These are phyloP conservation scores for Trichomonas gallinae DNA, from an alignment of 208 protist genomes.

Conservation along the genomic window DNA sequence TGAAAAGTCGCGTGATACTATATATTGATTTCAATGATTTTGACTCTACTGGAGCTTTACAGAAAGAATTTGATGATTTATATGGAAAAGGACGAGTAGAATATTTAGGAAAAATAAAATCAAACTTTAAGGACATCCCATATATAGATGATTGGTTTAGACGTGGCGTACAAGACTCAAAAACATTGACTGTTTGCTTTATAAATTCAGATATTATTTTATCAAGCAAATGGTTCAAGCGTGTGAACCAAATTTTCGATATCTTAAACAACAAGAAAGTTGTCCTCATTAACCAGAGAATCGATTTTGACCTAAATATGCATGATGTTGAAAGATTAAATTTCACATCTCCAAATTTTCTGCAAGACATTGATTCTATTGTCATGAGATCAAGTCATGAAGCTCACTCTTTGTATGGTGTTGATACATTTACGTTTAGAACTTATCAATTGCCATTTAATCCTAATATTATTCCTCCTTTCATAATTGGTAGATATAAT, in stretches of 20 bases:
- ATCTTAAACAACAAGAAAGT: neutral
- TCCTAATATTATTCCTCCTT: neutral
- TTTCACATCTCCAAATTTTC: neutral
- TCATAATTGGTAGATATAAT: neutral
- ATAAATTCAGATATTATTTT: neutral
- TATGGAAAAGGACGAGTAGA: neutral
- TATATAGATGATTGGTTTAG: constrained; percentile 13
- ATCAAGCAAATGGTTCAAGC: neutral
- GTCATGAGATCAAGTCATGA: neutral
- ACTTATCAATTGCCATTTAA: neutral
- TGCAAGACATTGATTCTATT: neutral
- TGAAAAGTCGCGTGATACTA: neutral
- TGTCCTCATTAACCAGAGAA: neutral
- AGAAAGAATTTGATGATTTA: neutral
- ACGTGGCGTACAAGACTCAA: neutral
- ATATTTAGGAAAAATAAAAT: neutral
- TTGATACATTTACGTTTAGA: neutral
- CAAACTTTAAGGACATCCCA: neutral
- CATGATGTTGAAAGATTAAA: neutral
- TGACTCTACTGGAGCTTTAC: neutral
- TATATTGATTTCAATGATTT: neutral
- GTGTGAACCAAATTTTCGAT: neutral
- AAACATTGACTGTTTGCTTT: neutral
- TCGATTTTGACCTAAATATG: neutral
- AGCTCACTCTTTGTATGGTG: neutral